These are phyloP conservation scores for Porpolomopsis calyptriformis DNA, from an alignment of 768 basidiomycete genomes.

Conservation along the genomic window DNA sequence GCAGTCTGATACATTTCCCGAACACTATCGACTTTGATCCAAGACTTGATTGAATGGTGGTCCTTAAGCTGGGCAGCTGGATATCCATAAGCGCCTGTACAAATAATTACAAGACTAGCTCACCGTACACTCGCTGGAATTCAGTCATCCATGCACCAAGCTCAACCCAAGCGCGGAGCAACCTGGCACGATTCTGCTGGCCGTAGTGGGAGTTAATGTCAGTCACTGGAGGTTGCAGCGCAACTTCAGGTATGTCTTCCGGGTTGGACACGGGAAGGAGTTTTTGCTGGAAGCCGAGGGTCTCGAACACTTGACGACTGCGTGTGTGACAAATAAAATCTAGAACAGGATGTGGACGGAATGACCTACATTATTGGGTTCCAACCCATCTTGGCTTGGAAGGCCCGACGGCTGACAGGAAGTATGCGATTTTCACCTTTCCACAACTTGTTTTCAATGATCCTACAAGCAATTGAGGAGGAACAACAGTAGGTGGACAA, in stretches of 20 bases:
- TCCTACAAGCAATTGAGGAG: slow-evolving; percentile 20
- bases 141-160: slow-evolving; percentile 55
- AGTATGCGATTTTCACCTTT: slow-evolving; percentile 52
- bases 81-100: slow-evolving; percentile 8
- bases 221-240: slow-evolving; percentile 45
- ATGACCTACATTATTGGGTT: slow-evolving; percentile 41
- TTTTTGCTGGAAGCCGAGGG: slow-evolving; percentile 34
- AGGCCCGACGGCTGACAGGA: slow-evolving; percentile 41
- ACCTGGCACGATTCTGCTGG: slow-evolving; percentile 42
- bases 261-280: slow-evolving; percentile 25
- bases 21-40: slow-evolving; percentile 45
- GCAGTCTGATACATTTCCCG: slow-evolving; percentile 64
- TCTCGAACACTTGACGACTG: slow-evolving; percentile 15
- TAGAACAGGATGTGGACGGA: background rate
- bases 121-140: slow-evolving; percentile 40
- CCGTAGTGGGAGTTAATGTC: slow-evolving; percentile 37
- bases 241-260: slow-evolving; percentile 28
- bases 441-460: slow-evolving; percentile 70
- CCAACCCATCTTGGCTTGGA: slow-evolving; percentile 62
- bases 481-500: slow-evolving; percentile 1
- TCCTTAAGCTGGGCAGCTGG: slow-evolving; percentile 40
- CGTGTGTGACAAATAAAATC: background rate
- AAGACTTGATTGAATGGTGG: slow-evolving; percentile 27
- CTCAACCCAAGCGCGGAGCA: slow-evolving; percentile 78
- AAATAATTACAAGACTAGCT: slow-evolving; percentile 8